Base-by-base conservation (phyloP, 108 stramenopile species). In the Fragilaria radians region DNA sequence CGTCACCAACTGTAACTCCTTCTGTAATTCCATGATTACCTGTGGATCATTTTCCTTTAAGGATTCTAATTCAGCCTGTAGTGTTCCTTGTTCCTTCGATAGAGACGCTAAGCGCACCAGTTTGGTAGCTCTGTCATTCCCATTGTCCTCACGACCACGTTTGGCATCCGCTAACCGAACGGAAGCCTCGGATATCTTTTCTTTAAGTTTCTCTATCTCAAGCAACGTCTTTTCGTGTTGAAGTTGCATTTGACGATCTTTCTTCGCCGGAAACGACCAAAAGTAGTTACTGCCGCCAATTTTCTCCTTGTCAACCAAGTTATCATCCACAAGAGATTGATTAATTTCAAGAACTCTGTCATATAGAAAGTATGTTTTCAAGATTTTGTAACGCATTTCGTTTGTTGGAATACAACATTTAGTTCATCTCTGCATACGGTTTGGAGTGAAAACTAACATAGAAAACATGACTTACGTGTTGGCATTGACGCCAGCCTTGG, bases 241-340 rank as follows among this genome's bases (percentile, higher is more conserved):
- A 54, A 79, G 57, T 60, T 89, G 87, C 4, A 61, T 48, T 32
- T 72, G 54, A 4, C 89, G 79, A 62, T 94, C 89, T 46, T 81
- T 79, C 65, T 95, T 91, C 52, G 77, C 80, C 26, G 91, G 91
- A 74, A 96, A 96, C 27, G 77, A 73, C 93, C 93, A 96, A 58
- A 81, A 96, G 66, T 83, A 94, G 62, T 94, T 96, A 58, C 81
- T 71, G 19, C 88, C 86, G 18, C 95, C 95, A 63, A 96, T 93
- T 71, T 96, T 96, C n/a, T 85, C 84, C 67, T 84, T 88, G 48
- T 85, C 77, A 23, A 96, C 93, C 7, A 96, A 62, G 23, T 61
- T 72, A 63, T 94, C 95, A 65, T 93, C 91, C 18, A 89, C 72
- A 47, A 96, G 73, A 17, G 72, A 36, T 32, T 83, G 67, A 73